Evolutionary conservation across 2,329 filamentous ascomycete genomes (phyloP).

Genomic region (Colletotrichum tropicicola): DNA sequence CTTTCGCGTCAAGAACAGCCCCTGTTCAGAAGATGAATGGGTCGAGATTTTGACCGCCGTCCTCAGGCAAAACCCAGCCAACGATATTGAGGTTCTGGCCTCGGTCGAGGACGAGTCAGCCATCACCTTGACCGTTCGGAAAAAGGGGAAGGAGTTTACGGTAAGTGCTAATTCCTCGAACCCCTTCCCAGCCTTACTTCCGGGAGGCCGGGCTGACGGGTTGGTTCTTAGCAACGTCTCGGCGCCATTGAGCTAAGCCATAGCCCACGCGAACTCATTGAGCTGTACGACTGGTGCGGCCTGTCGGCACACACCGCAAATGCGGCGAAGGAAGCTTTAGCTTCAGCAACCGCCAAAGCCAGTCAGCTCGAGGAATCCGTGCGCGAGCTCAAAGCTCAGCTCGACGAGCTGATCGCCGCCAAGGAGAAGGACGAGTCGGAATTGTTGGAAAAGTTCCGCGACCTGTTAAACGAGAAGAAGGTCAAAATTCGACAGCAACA

Average conservation of each 20-base stretch:
- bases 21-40: constrained; percentile 73
- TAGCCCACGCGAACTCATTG: constrained; percentile 66
- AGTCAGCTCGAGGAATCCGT: constrained; percentile 64
- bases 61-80: constrained; percentile 60
- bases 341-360: constrained; percentile 49
- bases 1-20: constrained; percentile 61
- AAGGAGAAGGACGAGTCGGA: constrained; percentile 74
- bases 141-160: constrained; percentile 74
- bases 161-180: constrained; percentile 51
- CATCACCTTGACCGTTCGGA: constrained; percentile 71
- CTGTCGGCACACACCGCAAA: constrained; percentile 60
- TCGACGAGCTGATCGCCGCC: constrained; percentile 71
- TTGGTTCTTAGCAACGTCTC: constrained; percentile 67
- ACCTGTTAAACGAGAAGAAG: constrained; percentile 82
- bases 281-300: constrained; percentile 76
- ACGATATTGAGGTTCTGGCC: constrained; percentile 68
- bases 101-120: constrained; percentile 60
- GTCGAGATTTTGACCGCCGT: constrained; percentile 65
- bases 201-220: constrained; percentile 16
- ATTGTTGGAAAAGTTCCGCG: constrained; percentile 74
- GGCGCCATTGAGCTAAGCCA: constrained; percentile 68
- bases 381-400: constrained; percentile 65
- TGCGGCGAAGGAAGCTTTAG: constrained; percentile 53
- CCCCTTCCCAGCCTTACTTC: constrained; percentile 24
- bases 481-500: constrained; percentile 81